A percentile compares a stretch with the other conserved stretches of the same genome.
Conservation (phyloP, 139 green algal genomes). For the Chlamydomonas schloesseri region DNA sequence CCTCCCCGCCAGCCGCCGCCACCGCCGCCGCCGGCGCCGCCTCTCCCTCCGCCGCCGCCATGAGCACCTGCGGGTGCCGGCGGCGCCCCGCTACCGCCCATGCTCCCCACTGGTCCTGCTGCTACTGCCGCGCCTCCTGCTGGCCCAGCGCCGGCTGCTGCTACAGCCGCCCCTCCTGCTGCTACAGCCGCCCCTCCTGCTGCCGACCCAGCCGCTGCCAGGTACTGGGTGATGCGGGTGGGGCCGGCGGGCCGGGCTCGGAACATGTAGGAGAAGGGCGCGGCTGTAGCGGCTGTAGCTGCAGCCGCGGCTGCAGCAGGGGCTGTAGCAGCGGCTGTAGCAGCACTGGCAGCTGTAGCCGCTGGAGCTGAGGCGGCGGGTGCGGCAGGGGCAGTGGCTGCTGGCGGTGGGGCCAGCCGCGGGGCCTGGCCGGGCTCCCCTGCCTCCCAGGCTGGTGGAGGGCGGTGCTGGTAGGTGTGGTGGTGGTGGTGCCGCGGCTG, state of each 20-base stretch:
- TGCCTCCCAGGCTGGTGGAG: background rate
- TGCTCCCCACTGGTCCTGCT: background rate
- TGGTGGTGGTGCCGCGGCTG: too few species aligned
- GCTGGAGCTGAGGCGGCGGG: background rate
- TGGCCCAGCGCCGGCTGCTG: background rate
- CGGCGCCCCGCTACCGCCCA: too few species aligned
- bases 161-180: background rate
- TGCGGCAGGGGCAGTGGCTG: background rate
- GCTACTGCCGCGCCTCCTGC: background rate
- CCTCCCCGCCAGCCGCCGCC: background rate
- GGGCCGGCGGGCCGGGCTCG: background rate
- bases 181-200: background rate
- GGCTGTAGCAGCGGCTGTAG: background rate
- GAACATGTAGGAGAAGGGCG: conserved; percentile 4
- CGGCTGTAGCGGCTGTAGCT: background rate
- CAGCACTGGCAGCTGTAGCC: background rate
- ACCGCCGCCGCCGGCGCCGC: background rate
- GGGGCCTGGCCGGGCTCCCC: background rate
- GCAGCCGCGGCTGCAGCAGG: background rate
- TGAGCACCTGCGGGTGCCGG: background rate
- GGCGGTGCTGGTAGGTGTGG: too few species aligned
- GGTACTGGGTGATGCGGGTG: conserved; percentile 23
- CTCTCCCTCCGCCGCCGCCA: background rate
- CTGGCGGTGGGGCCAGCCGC: background rate
- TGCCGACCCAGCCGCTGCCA: background rate